These are phyloP conservation scores for Rhizopogon vinicolor DNA, from an alignment of 768 basidiomycete genomes.

Conservation along the genomic window DNA sequence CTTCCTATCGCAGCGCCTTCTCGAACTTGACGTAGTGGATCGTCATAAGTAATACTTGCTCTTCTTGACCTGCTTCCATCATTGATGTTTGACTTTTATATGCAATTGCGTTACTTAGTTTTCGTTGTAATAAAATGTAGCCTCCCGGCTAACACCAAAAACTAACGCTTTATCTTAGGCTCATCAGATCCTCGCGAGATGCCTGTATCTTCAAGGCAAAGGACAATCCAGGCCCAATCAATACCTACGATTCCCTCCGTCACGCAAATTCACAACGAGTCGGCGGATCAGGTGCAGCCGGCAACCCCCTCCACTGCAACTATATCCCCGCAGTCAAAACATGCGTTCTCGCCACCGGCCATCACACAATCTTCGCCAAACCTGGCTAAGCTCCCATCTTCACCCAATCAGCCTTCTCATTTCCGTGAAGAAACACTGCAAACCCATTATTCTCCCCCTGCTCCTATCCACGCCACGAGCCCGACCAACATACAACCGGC, in stretches of 20 bases:
- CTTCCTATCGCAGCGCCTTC: slow-evolving; percentile 8
- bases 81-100: background rate
- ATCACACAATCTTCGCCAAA: slow-evolving; percentile 27
- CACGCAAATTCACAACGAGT: slow-evolving; percentile 43
- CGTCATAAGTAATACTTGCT: slow-evolving; percentile 10
- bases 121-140: background rate
- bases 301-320: slow-evolving; percentile 30
- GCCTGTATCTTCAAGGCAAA: slow-evolving; percentile 43
- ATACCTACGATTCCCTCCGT: slow-evolving; percentile 59
- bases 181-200: slow-evolving; percentile 34
- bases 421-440: slow-evolving; percentile 24
- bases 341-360: slow-evolving; percentile 27
- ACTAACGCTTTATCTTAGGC: slow-evolving; percentile 8
- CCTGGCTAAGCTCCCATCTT: slow-evolving; percentile 28
- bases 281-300: slow-evolving; percentile 32
- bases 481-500: slow-evolving; percentile 26
- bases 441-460: slow-evolving; percentile 43
- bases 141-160: slow-evolving; percentile 3
- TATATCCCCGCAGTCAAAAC: slow-evolving; percentile 29
- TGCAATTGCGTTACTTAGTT: background rate
- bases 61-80: slow-evolving; percentile 3
- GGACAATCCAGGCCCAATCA: slow-evolving; percentile 54
- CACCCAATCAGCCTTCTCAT: slow-evolving; percentile 20
- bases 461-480: slow-evolving; percentile 26
- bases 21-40: slow-evolving; percentile 5